Conservation (phyloP, 2,329 filamentous ascomycete species). For the Aspergillus viridinutans region DNA sequence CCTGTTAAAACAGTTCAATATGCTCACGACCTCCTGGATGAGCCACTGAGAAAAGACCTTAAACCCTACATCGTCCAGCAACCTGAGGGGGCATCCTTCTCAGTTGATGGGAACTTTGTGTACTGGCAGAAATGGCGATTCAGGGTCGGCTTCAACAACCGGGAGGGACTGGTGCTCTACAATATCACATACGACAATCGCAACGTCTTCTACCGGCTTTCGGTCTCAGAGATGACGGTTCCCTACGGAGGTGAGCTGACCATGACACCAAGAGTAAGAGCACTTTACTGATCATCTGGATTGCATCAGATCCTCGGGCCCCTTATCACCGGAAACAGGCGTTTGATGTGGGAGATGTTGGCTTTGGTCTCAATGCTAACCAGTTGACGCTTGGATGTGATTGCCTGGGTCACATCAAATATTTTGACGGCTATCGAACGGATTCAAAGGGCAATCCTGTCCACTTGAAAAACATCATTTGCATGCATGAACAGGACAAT, state of each 20-base stretch:
- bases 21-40: conserved; percentile 61
- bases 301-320: conserved; percentile 53
- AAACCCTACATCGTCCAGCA: conserved; percentile 63
- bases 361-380: conserved; percentile 64
- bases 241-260: conserved; percentile 36
- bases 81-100: conserved; percentile 62
- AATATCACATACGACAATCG: conserved; percentile 61
- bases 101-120: conserved; percentile 53
- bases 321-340: conserved; percentile 68
- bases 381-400: conserved; percentile 67
- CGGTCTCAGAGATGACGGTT: conserved; percentile 63
- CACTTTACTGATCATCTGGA: not conserved
- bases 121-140: conserved; percentile 66
- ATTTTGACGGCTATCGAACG: conserved; percentile 56
- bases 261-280: not conserved
- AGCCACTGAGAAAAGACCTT: conserved; percentile 56
- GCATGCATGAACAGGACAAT: conserved; percentile 66
- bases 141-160: conserved; percentile 58
- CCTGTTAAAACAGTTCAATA: conserved; percentile 50
- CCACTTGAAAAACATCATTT: conserved; percentile 62
- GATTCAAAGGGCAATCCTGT: conserved; percentile 58
- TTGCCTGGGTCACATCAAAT: conserved; percentile 66
- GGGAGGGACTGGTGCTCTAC: conserved; percentile 65
- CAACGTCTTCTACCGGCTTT: conserved; percentile 63
- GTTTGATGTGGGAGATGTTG: conserved; percentile 65